Evolutionary conservation across 495 filamentous ascomycete species (phyloP), one percentile per base, ranked within the genome.

Genomic region (Amniculicola lignicola): DNA sequence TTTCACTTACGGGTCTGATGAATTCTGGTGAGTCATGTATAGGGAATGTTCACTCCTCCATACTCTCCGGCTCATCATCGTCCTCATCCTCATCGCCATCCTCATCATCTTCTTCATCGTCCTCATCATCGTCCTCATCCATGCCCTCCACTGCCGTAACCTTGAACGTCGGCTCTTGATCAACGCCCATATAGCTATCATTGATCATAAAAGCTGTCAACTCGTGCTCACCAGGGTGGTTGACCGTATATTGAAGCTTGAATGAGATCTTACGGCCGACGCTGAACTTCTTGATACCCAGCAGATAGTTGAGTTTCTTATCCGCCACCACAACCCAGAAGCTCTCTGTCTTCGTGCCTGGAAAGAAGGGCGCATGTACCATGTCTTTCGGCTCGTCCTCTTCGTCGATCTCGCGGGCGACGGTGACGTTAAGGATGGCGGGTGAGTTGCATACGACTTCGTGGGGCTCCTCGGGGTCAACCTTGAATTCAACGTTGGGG

Each of bases 331-430:
- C 88, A 40, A 99, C 77, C 77, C 96, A 89, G 91, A 92, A 99
- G 67, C 89, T 96, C 80, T 99, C 94, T 79, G 89, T 90, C 80
- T 99, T 99, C 67, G 82, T 82, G 42, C 65, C 78, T 9, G 93
- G 91, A 67, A 91, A 99, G 80, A 96, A 99, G 9, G 93, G 93
- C 51, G 93, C 92, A 69, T 97, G 90, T 2, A 96, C 93, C 33
- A 86, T 85, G 0, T 86, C 82, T 65, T 96, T 87, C 1, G 85
- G 79, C 61, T 93, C 88, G 23, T 82, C 79, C 31, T 82, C 77
- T 49, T 79, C 77, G 11, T 86, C 84, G 0, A 94, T 73, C 45
- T 95, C 90, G 16, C 93, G 86, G 67, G 90, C 84, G 57, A 97
- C 85, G 66, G 83, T 85, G 67, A 99, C 79, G 66, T 86, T 89